Conservation (phyloP, 495 filamentous ascomycete genomes). For the Lophiostoma macrostomum region DNA sequence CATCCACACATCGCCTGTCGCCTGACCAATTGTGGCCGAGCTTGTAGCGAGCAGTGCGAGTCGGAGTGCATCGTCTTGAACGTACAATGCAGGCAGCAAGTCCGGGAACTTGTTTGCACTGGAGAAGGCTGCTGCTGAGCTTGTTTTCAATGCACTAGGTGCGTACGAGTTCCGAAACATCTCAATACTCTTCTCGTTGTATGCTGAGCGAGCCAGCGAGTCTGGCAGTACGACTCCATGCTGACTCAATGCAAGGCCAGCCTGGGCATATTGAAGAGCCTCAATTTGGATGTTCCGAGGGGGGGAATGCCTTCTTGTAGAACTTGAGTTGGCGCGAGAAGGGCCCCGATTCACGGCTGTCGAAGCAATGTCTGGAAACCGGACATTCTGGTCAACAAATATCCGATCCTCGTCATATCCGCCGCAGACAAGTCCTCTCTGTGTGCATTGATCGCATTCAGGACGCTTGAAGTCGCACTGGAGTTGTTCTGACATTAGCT, state of each 20-base stretch:
- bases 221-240: neutral
- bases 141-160: neutral
- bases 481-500: too few relatives aligned
- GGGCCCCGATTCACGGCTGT: too few relatives aligned
- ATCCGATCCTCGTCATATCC: constrained; percentile 5
- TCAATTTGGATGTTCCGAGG: too few relatives aligned
- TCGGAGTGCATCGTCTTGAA: neutral
- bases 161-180: neutral
- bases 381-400: neutral
- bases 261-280: too few relatives aligned
- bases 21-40: neutral
- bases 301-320: too few relatives aligned
- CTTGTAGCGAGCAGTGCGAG: neutral
- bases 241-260: too few relatives aligned
- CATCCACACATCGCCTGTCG: neutral
- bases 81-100: neutral
- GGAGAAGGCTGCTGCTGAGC: neutral
- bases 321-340: too few relatives aligned
- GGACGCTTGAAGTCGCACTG: neutral
- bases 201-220: neutral
- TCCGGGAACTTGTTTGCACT: neutral
- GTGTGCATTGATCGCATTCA: neutral
- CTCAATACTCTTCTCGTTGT: neutral
- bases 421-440: constrained; percentile 4
- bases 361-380: too few relatives aligned